Percentiles rank a stretch among this genome's conserved stretches.
phyloP scores from a whole-genome alignment of 2,329 filamentous ascomycete species.

The Diatrype stigma region DNA sequence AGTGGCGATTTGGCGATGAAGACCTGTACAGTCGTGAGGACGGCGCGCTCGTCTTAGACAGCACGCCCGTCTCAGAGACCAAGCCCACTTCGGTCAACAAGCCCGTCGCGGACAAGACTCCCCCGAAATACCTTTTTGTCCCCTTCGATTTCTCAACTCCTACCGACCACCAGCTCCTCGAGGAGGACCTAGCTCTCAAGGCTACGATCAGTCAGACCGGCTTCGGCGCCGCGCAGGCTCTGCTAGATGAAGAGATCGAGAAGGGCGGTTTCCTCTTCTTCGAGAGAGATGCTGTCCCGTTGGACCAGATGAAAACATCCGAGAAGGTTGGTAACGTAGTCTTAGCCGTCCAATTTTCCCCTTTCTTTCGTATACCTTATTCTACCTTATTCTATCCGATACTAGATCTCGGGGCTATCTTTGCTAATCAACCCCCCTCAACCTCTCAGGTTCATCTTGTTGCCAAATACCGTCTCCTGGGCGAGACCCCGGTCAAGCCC shows the following conservation, averaged over 20 bases:
- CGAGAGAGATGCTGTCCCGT: not conserved
- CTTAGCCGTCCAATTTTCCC: not conserved
- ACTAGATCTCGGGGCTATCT: no score
- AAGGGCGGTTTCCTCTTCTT: conserved; percentile 6
- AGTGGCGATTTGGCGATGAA: not conserved
- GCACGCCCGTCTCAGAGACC: not conserved
- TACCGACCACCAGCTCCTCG: conserved; percentile 1
- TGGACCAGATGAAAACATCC: conserved; percentile 3
- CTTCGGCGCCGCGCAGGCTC: not conserved
- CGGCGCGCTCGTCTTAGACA: not conserved
- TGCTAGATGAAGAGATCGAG: conserved; percentile 15
- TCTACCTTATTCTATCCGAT: no score
- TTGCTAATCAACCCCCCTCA: no score
- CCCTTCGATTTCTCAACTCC: conserved; percentile 1
- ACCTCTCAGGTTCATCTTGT: conserved; percentile 8
- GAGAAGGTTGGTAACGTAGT: conserved; percentile 13
- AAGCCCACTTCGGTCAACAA: not conserved
- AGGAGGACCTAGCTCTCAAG: not conserved
- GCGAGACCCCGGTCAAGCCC: not conserved
- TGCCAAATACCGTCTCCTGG: conserved; percentile 4
- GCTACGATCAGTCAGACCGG: not conserved
- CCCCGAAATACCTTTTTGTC: not conserved
- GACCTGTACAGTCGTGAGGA: not conserved
- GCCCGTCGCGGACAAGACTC: not conserved
- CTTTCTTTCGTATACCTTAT: not conserved